Percentiles rank a stretch among this genome's conserved stretches.
These are phyloP conservation scores for Didymella sp. DNA, from an alignment of 2,329 filamentous ascomycete genomes.

Conservation along the genomic window DNA sequence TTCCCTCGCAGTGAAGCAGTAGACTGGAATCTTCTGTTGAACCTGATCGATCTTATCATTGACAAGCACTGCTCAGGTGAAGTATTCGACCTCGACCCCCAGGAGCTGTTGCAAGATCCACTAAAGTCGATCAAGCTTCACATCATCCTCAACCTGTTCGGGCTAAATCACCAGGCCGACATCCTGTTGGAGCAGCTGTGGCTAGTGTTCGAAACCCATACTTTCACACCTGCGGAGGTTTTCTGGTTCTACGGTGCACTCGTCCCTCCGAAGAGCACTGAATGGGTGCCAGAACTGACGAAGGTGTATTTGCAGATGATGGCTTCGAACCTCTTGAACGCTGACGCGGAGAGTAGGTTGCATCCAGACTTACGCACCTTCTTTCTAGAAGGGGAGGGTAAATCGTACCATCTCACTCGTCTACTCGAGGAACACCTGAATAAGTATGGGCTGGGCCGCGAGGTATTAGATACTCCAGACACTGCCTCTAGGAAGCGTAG, in stretches of 20 bases:
- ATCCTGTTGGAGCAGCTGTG: neutral
- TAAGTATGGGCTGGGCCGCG: neutral
- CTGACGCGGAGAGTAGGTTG: neutral
- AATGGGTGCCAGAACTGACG: neutral
- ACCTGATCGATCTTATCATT: neutral
- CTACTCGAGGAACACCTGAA: neutral
- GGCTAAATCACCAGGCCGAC: neutral
- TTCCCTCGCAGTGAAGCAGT: neutral
- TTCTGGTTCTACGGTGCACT: slow-evolving; percentile 3
- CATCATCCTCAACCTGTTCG: neutral
- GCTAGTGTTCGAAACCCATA: neutral
- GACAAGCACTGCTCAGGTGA: neutral
- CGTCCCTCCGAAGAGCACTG: too few species aligned
- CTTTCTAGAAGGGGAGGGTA: neutral
- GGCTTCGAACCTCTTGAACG: neutral
- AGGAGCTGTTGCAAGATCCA: neutral
- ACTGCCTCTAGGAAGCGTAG: neutral
- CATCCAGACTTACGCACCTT: neutral
- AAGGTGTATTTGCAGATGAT: neutral
- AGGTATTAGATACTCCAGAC: neutral
- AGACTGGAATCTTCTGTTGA: neutral
- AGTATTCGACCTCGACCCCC: neutral
- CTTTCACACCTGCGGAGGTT: neutral
- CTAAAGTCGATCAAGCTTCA: neutral
- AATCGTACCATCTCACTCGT: neutral